Evolutionary conservation across 768 basidiomycete species (phyloP), one percentile per base, ranked within the genome.

Genomic region (Neoboletus brunneissimus): DNA sequence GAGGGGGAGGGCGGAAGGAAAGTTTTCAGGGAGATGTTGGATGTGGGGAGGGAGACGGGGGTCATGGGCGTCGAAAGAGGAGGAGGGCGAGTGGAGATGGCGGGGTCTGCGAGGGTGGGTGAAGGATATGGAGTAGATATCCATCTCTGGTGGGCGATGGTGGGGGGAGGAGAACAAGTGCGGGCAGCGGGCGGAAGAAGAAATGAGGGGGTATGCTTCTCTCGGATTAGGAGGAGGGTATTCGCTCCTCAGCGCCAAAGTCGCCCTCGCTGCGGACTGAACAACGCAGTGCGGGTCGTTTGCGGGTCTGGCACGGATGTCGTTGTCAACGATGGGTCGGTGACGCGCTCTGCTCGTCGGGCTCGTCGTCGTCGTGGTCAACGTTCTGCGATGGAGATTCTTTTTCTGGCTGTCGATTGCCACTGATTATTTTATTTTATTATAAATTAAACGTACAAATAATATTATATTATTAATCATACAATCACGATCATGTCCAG

Each of bases 111-210:
- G 88, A 68, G 93, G 92, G 77, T 90, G 89, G 64, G 88, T 88
- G 81, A 97, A 95, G 68, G 93, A 91, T 64, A 91, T 91, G 53
- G 93, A 91, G 83, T 95, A 96, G 71, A 95, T 85, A 72, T 97
- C 94, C 94, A 97, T 95, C 42, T 31, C 46, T 55, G 46, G 40
- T 1, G 3, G 11, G 12, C 3, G 37, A 18, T 42, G 48, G 43
- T 57, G 48, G 10, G 2, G 34, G 41, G 15, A 48, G 22, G 55
- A 29, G 34, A 38, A 35, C 34, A 55, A 54, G 57, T 16, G 45
- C 31, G 43, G 53, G 42, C 34, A 49, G 44, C 40, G 32, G 52
- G 20, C 48, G 27, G 38, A 54, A 54, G 48, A 41, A 54, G 32
- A 27, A 44, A 52, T 48, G 57, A 50, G 53, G 56, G 56, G 66